Percentiles rank a stretch among this genome's conserved stretches.
Evolutionary conservation across 2,329 filamentous ascomycete genomes (phyloP).

Genomic region (Colletotrichum higginsianum): DNA sequence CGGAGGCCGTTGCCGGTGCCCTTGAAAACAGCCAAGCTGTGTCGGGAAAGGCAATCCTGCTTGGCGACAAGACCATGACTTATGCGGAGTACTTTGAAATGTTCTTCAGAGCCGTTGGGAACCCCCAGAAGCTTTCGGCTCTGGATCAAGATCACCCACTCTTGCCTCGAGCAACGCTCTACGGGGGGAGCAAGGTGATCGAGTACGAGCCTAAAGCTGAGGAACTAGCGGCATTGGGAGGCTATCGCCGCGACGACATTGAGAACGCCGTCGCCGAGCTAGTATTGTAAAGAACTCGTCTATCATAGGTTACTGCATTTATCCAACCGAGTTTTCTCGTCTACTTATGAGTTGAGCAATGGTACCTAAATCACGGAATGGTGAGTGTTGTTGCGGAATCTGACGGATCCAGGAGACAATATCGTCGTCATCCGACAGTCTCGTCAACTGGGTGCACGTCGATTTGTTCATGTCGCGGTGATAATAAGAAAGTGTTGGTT

Average conservation of each 20-base stretch:
- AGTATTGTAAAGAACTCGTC: not conserved
- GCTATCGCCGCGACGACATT: conserved; percentile 18
- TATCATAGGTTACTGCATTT: too few relatives aligned
- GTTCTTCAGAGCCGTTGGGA: conserved; percentile 19
- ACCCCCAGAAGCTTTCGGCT: not conserved
- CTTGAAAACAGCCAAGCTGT: not conserved
- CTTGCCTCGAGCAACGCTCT: conserved; percentile 9
- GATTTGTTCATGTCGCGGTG: too few relatives aligned
- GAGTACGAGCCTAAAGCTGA: conserved; percentile 28
- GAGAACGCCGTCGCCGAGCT: not conserved
- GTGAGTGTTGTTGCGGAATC: too few relatives aligned
- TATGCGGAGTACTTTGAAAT: conserved; percentile 29
- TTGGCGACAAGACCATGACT: conserved; percentile 26
- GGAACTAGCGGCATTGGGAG: conserved; percentile 6
- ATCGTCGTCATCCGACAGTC: too few relatives aligned
- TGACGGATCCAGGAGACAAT: too few relatives aligned
- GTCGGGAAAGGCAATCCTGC: conserved; percentile 1
- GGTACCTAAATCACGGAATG: too few relatives aligned
- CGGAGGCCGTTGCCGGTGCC: conserved; percentile 24
- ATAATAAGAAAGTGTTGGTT: too few relatives aligned
- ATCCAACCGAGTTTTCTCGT: too few relatives aligned
- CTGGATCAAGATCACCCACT: conserved; percentile 30
- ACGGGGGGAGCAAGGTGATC: conserved; percentile 7
- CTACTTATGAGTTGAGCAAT: too few relatives aligned
- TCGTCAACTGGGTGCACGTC: too few relatives aligned